A percentile compares a stretch with the other conserved stretches of the same genome.
These are phyloP conservation scores for Podospora comata DNA, from an alignment of 495 filamentous ascomycete species.

Conservation along the genomic window DNA sequence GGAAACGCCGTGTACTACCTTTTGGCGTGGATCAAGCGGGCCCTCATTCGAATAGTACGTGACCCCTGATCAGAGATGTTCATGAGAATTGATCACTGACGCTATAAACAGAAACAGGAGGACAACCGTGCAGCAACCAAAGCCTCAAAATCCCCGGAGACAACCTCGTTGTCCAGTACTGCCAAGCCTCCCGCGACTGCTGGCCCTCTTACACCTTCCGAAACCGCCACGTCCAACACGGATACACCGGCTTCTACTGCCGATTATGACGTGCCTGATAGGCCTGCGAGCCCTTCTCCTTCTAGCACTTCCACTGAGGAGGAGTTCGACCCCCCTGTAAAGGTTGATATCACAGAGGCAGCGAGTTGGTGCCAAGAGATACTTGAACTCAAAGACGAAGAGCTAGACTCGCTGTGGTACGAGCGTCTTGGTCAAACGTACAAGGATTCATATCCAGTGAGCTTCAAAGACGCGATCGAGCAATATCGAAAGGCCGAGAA, in stretches of 20 bases:
- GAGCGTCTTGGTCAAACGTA: background rate
- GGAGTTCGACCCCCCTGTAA: no score
- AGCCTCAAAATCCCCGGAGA: no score
- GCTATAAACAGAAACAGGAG: background rate
- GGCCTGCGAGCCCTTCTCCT: no score
- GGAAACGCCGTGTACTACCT: background rate
- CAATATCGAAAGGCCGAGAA: background rate
- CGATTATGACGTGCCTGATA: background rate
- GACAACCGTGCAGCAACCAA: background rate
- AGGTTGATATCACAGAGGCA: background rate
- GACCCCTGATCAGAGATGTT: background rate
- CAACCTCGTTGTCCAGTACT: no score
- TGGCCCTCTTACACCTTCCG: background rate
- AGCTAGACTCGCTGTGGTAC: background rate
- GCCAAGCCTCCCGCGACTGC: no score
- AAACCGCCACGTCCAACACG: background rate
- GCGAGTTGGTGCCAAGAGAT: background rate
- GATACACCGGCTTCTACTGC: background rate
- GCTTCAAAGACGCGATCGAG: constrained; percentile 1
- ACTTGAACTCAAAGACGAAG: background rate
- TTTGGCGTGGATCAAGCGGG: background rate
- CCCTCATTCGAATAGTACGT: background rate
- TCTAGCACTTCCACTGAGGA: no score
- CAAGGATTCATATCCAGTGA: background rate
- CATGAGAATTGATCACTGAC: background rate